phyloP scores from a whole-genome alignment of 768 basidiomycete species.

The Lentinula detonsa region DNA sequence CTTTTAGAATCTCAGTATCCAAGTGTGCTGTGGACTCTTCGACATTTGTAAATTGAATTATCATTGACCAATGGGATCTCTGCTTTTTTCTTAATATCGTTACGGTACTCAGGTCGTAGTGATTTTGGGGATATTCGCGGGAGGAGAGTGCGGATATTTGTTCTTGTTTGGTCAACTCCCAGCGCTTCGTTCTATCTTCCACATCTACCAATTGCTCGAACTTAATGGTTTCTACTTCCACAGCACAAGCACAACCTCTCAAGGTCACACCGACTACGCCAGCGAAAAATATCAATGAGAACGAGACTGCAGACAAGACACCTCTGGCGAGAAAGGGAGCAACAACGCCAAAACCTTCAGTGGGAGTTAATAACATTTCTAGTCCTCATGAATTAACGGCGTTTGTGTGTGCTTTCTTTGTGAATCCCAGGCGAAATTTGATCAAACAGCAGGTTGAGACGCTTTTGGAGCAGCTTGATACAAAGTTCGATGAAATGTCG shows the following conservation, averaged over 20 bases:
- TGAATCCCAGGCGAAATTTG: slow-evolving; percentile 1
- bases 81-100: too few relatives aligned
- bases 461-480: slow-evolving; percentile 80
- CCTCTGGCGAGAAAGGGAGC: slow-evolving; percentile 35
- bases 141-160: not conserved
- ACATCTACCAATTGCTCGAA: not conserved
- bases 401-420: slow-evolving; percentile 51
- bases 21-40: too few relatives aligned
- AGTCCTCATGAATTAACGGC: slow-evolving; percentile 93
- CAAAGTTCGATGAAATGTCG: slow-evolving; percentile 92
- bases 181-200: not conserved
- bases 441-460: slow-evolving; percentile 61
- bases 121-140: not conserved
- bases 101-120: too few relatives aligned
- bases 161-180: not conserved
- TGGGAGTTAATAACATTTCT: slow-evolving; percentile 63
- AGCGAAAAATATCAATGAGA: slow-evolving; percentile 30
- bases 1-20: not conserved
- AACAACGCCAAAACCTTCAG: slow-evolving; percentile 31
- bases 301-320: slow-evolving; percentile 43
- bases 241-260: slow-evolving; percentile 63
- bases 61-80: too few relatives aligned
- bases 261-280: slow-evolving; percentile 59
- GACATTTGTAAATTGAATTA: too few relatives aligned
- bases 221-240: slow-evolving; percentile 21